phyloP scores from a whole-genome alignment of 2,329 filamentous ascomycete genomes.

The Fonsecaea multimorphosa region DNA sequence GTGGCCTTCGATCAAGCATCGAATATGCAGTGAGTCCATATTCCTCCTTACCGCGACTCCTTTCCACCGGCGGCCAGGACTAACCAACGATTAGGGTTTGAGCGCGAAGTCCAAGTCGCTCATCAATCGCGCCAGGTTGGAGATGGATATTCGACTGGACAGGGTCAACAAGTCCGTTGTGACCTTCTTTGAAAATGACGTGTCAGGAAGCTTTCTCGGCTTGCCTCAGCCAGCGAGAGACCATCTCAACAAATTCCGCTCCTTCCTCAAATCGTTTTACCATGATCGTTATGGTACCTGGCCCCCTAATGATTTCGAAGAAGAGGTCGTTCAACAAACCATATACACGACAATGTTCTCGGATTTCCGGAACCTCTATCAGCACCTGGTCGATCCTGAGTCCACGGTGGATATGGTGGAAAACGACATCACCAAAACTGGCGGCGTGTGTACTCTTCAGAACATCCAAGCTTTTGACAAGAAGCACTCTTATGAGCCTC shows the following conservation, averaged over 20 bases:
- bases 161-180: constrained; percentile 64
- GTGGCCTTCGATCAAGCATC: constrained; percentile 35
- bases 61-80: neutral
- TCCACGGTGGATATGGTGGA: constrained; percentile 48
- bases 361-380: constrained; percentile 75
- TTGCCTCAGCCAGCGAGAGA: constrained; percentile 65
- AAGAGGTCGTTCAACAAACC: constrained; percentile 62
- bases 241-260: constrained; percentile 75
- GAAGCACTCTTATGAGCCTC: constrained; percentile 63
- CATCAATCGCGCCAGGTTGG: constrained; percentile 66
- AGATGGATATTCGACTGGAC: constrained; percentile 69
- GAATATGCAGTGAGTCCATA: constrained; percentile 34
- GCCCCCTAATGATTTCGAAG: constrained; percentile 62
- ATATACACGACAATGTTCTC: constrained; percentile 67
- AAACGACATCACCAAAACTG: constrained; percentile 60
- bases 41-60: neutral
- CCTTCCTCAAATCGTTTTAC: constrained; percentile 71
- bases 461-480: constrained; percentile 70
- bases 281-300: constrained; percentile 72
- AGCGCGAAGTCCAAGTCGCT: constrained; percentile 66
- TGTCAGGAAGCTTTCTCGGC: constrained; percentile 70
- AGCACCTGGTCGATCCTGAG: constrained; percentile 69
- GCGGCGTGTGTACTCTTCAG: constrained; percentile 73
- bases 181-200: constrained; percentile 73
- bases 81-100: constrained; percentile 42